Evolutionary conservation across 306 rosid species (phyloP), one percentile per base, ranked within the genome.

Genomic region (Prunus dulcis): DNA sequence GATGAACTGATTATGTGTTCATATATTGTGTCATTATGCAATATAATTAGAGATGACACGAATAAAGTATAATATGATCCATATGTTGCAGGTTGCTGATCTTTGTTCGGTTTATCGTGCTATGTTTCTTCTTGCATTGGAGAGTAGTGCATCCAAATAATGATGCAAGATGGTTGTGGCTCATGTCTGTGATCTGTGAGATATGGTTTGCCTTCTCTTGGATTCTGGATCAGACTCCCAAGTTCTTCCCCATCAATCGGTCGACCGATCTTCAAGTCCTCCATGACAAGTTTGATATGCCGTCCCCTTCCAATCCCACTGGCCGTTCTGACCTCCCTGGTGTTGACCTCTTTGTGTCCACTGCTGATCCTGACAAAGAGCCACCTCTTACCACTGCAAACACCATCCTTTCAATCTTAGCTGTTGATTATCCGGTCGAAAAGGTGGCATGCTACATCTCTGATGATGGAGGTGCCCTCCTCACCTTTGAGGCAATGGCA

Each of bases 161-260:
- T 19, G 92, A 95, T 38, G 98, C 98, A 75, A 77, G 78, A 22
- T 67, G 96, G 86, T 67, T 95, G 72, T 95, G 98, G 97, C 77
- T 90, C 0, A 89, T 92, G 88, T 95, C 98, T 14, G 91, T 95
- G 3, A 67, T 92, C 14, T 95, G 97, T 68, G 98, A 95, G 82
- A 74, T 92, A 75, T 95, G 98, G 98, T 95, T 95, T 74, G 97
- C 97, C 50, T 69, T 95, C 69, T 92, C 98, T 46, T 92, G 98
- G 98, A 86, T 95, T 43, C 93, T 92, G 11, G 98, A 95, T 67
- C 98, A 95, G 72, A 84, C 86, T 79, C 97, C 97, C 6, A 95
- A 95, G 80, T 84, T 96, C 79, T 78, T 84, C 46, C 98, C 98
- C 46, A 87, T 92, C 34, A 92, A 93, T 18, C 93, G 98, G 0